Base-by-base conservation (phyloP, 164 flowering plant species). In the Annona cherimola region DNA sequence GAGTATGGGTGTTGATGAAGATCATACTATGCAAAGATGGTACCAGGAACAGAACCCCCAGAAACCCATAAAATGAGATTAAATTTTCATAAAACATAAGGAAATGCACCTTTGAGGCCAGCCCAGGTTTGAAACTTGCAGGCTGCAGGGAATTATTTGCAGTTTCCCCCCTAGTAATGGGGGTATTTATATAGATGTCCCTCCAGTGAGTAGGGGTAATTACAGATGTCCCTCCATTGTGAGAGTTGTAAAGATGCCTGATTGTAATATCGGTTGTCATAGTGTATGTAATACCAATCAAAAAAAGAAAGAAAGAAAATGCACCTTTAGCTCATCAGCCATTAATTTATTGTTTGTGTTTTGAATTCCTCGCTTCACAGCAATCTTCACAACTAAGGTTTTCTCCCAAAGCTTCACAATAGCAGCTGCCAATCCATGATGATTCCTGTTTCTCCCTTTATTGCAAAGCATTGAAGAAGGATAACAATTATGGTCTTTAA, bases 301-400 rank as follows among this genome's bases (percentile, higher is more conserved):
- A 50, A 50, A 16, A 11, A 11, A 50, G 59, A 5, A 55, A 68
- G 45, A 64, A 45, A 50, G 1, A 63, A 59, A 3, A 14, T 66
- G 41, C 20, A 91, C 99, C 97, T 88, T 89, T 45, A 96, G 20
- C 83, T 96, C 99, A 72, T 96, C 98, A 45, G 99, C 85, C 99
- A 96, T 96, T 43, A 96, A 71, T 77, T 93, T 88, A 85, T 96
- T 96, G 78, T 96, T 96, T 8, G 98, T 96, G 74, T 96, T 96
- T 83, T 93, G 97, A 69, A 93, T 92, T 73, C 99, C 99, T 66
- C 91, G 87, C 79, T 96, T 96, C 55, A 96, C 90, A 78, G 99
- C 99, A 83, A 96, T 89, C 79, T 93, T 96, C 59, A 76, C 99
- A 70, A 96, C 85, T 55, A 89, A 73, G 81, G 96, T 96, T 85